A percentile compares a stretch with the other conserved stretches of the same genome.
Conservation (phyloP, 2,329 filamentous ascomycete genomes). For the Aspergillus sp. region DNA sequence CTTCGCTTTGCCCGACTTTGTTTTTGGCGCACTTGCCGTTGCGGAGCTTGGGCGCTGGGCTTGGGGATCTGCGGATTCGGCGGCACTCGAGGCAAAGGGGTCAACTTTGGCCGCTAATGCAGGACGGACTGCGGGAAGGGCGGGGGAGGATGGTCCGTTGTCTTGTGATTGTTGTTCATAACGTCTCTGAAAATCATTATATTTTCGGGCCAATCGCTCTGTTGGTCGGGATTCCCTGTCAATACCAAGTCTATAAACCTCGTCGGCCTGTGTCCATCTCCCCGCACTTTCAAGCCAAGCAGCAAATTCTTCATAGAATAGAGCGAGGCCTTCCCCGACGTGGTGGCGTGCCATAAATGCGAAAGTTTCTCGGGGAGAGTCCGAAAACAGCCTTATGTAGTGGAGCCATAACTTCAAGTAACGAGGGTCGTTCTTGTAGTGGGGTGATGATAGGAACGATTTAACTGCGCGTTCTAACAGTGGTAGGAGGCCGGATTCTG, state of each 20-base stretch:
- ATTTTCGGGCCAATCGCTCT: conserved; percentile 82
- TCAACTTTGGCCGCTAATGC: conserved; percentile 84
- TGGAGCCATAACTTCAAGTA: conserved; percentile 93
- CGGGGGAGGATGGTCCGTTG: conserved; percentile 76
- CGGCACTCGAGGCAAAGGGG: conserved; percentile 64
- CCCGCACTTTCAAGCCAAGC: conserved; percentile 84
- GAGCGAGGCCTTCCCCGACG: conserved; percentile 80
- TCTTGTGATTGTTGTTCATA: conserved; percentile 66
- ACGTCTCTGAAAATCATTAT: conserved; percentile 83
- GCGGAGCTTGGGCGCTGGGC: conserved; percentile 55
- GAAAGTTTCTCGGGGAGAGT: conserved; percentile 89
- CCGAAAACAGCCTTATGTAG: conserved; percentile 90
- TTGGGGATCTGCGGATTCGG: conserved; percentile 64
- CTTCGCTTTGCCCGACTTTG: conserved; percentile 73
- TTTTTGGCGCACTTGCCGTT: conserved; percentile 48
- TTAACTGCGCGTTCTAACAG: conserved; percentile 92
- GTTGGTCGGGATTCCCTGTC: conserved; percentile 82
- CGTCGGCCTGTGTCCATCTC: conserved; percentile 86
- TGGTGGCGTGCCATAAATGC: conserved; percentile 85
- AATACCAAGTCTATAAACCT: conserved; percentile 87
- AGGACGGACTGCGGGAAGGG: conserved; percentile 76
- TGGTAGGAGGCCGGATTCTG: conserved; percentile 83
- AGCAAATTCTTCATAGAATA: conserved; percentile 97
- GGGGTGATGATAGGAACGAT: conserved; percentile 75
- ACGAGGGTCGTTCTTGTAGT: conserved; percentile 93